Percentiles rank a stretch among this genome's conserved stretches.
These are phyloP conservation scores for Tylopilus sp. DNA, from an alignment of 1,284 basidiomycete genomes.

Conservation along the genomic window DNA sequence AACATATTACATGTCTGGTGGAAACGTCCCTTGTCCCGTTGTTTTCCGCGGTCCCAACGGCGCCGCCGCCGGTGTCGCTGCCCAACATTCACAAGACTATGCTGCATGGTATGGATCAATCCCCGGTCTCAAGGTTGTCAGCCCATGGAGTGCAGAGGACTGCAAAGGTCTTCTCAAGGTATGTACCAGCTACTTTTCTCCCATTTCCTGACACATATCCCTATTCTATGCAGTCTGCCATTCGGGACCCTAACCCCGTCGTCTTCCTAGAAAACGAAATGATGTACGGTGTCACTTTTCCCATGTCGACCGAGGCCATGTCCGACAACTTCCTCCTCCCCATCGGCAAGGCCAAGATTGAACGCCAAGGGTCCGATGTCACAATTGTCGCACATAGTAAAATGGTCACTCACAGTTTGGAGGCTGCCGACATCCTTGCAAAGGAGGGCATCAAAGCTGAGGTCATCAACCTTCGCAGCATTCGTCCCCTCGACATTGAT, in stretches of 20 bases:
- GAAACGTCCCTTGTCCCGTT: conserved; percentile 95
- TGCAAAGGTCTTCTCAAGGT: conserved; percentile 98
- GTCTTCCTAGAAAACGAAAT: conserved; percentile 99
- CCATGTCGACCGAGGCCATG: conserved; percentile 92
- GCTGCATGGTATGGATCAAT: conserved; percentile 95
- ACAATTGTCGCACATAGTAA: conserved; percentile 97
- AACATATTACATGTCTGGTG: conserved; percentile 99
- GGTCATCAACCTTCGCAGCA: conserved; percentile 95
- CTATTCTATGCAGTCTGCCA: conserved; percentile 66
- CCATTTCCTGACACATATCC: conserved; percentile 3
- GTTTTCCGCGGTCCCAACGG: conserved; percentile 99
- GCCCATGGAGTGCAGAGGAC: conserved; percentile 96
- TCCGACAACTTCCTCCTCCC: conserved; percentile 94
- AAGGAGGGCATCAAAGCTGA: conserved; percentile 98
- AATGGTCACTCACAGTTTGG: conserved; percentile 90
- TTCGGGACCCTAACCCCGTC: conserved; percentile 97
- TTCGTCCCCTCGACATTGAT: conserved; percentile 95
- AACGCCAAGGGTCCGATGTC: conserved; percentile 89
- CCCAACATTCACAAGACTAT: conserved; percentile 92
- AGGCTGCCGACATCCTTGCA: conserved; percentile 89
- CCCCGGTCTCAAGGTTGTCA: conserved; percentile 97
- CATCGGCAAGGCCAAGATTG: conserved; percentile 97
- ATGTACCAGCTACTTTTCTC: conserved; percentile 14
- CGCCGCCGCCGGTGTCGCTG: conserved; percentile 94
- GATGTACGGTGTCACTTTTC: conserved; percentile 96